phyloP scores from a whole-genome alignment of 129 eudicot species.

The Glebionis coronaria region DNA sequence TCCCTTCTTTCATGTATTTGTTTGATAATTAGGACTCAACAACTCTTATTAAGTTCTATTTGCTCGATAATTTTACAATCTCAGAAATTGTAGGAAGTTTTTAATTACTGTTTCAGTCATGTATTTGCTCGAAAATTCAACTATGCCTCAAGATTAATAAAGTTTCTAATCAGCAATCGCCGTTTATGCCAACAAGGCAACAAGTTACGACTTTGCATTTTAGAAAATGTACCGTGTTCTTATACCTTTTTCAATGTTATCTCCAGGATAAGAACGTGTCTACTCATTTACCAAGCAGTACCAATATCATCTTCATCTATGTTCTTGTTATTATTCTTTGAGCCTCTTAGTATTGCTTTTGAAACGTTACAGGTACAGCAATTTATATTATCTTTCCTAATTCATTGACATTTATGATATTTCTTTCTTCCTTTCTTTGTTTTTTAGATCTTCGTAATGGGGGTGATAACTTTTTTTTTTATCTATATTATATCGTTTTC shows the following conservation, averaged over 20 bases:
- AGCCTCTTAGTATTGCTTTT: slow-evolving; percentile 84
- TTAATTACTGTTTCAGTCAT: neutral
- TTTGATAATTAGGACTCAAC: too few species aligned
- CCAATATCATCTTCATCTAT: slow-evolving; percentile 37
- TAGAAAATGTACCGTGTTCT: neutral
- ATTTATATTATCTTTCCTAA: neutral
- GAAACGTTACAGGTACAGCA: slow-evolving; percentile 76
- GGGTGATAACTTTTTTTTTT: slow-evolving; percentile 20
- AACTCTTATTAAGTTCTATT: slow-evolving; percentile 3
- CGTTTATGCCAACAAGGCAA: neutral
- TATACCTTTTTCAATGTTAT: slow-evolving; percentile 19
- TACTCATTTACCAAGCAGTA: slow-evolving; percentile 40
- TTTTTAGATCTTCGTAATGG: neutral
- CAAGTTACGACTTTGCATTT: slow-evolving; percentile 11
- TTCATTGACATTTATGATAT: slow-evolving; percentile 12
- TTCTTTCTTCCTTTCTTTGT: neutral
- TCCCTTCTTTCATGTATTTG: too few species aligned
- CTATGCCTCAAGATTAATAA: too few species aligned
- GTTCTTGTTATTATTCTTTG: slow-evolving; percentile 72
- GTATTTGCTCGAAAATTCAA: neutral
- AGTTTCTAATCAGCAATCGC: too few species aligned
- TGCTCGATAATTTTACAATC: neutral
- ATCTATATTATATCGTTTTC: slow-evolving; percentile 11
- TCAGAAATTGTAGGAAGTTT: neutral
- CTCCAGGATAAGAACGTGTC: slow-evolving; percentile 68